Evolutionary conservation across 2,329 filamentous ascomycete species (phyloP), one percentile per base, ranked within the genome.

Genomic region (Cyclaneusma minus): DNA sequence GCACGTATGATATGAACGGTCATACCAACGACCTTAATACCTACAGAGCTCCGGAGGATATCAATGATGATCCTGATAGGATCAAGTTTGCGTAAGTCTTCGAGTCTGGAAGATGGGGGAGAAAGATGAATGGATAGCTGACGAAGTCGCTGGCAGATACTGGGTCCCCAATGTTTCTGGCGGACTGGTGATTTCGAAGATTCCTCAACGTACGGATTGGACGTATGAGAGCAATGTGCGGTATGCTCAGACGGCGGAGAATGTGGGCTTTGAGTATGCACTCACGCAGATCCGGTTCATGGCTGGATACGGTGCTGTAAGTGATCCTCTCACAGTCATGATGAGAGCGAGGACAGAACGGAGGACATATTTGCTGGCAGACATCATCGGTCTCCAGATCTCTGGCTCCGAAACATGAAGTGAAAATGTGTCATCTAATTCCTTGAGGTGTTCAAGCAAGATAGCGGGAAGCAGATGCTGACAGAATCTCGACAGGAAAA

Each of bases 131-230:
- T 11, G 19, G 10, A 27, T 32, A 14, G 16, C 22, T 30, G 17
- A 31, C 21, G 26, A 13, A 13, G 8, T 11, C n/a, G 7, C 18
- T 20, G 11, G 24, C 22, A 54, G 51, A 7, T 64, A 63, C 41
- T 64, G 60, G 60, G 58, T 64, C 1, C 61, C 60, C 10, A 64
- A 64, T 33, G 61, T 64, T 4, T 63, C 58, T 1, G 61, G 60
- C 15, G 60, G 60, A 7, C 49, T 65, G 1, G 60, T 65, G 8
- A 60, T 64, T 21, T 58, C 52, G 32, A 64, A 64, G 35, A 62
- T 64, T 26, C 52, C 54, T 4, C 60, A 64, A 33, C 48, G 44
- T 13, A 64, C 60, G 0, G 47, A 44, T 21, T 64, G 59, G 60
- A 57, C 60, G 24, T 50, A 62, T 8, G 47, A 53, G 16, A 54